Base-by-base conservation (phyloP, 2,329 filamentous ascomycete genomes). In the Ophiostoma piceae region DNA sequence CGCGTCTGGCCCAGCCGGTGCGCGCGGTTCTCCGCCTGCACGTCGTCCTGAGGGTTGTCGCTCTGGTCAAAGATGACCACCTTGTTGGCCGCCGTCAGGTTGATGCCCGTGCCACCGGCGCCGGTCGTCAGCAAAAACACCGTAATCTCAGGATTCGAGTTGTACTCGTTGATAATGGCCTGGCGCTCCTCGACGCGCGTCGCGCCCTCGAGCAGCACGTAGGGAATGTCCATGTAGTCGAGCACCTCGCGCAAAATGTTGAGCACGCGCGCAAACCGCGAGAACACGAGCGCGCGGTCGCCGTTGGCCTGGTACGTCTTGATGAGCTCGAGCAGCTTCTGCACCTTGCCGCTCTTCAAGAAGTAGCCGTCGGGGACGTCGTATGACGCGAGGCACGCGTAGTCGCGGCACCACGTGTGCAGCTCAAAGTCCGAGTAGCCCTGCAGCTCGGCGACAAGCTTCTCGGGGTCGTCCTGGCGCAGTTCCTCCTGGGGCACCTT, bases 31-130 rank as follows among this genome's bases (percentile, higher is more conserved):
- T 98, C 95, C 0, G 95, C 95, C 78, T 99, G 95, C n/a, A 97
- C 89, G 77, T 99, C 95, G 74, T 98, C 94, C 77, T 99, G 95
- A 0, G 95, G 95, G 75, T 99, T 99, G 81, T 97, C 97, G n/a
- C 90, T 92, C 73, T 91, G 91, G 79, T 99, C 95, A 78, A 98
- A 97, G 76, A 99, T 95, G 79, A 99, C 88, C 74, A 99, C 94
- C 80, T 97, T 98, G 82, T 98, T 98, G 4, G 95, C 95, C 47
- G 91, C 92, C 8, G 94, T 95, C 69, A 99, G 81, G 79, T 99
- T 99, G 81, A 99, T 96, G 57, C 95, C 95, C 0, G 94, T 95
- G n/a, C 95, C 95, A 68, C 95, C 95, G 0, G 94, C 94, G 71
- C 93, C 94, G 0, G 95, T 99, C 0, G 92, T 95, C 6, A 99